Conservation (phyloP, 2,329 filamentous ascomycete genomes). For the Huntiella abstrusa region DNA sequence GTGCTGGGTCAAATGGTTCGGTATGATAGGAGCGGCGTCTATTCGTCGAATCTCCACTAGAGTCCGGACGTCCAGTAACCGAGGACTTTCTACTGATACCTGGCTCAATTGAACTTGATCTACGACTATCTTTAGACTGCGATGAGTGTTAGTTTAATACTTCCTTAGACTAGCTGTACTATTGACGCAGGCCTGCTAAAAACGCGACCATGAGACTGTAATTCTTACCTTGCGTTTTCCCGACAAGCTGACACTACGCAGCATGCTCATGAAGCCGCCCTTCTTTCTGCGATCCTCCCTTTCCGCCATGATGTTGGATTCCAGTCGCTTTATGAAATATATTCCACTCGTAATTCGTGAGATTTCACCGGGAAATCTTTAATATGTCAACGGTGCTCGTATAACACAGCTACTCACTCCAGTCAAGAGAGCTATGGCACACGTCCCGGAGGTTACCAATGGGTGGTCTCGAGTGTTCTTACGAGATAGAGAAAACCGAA, state of each 20-base stretch:
- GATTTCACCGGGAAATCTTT: too few species aligned
- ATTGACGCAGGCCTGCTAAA: too few species aligned
- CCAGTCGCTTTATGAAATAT: too few species aligned
- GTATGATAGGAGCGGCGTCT: conserved; percentile 10
- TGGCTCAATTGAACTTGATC: conserved; percentile 10
- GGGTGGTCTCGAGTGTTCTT: too few species aligned
- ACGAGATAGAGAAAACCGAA: too few species aligned
- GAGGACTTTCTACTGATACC: conserved; percentile 5
- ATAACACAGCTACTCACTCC: too few species aligned
- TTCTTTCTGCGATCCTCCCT: conserved; percentile 10
- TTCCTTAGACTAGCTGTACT: too few species aligned
- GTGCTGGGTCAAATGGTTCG: conserved; percentile 11
- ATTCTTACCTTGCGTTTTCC: conserved; percentile 6
- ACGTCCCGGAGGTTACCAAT: too few species aligned
- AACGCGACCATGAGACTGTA: too few species aligned
- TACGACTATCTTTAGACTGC: conserved; percentile 8
- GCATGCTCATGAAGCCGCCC: conserved; percentile 5
- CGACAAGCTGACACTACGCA: conserved; percentile 12
- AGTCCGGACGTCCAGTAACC: conserved; percentile 5
- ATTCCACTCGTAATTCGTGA: too few species aligned
- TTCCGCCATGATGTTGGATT: conserved; percentile 6
- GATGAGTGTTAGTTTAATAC: conserved; percentile 1
- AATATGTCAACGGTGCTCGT: too few species aligned
- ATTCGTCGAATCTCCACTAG: neutral
- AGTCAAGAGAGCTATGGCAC: too few species aligned